Evolutionary conservation across 768 basidiomycete genomes (phyloP), one percentile per base, ranked within the genome.

Genomic region (Myochromella boudieri): DNA sequence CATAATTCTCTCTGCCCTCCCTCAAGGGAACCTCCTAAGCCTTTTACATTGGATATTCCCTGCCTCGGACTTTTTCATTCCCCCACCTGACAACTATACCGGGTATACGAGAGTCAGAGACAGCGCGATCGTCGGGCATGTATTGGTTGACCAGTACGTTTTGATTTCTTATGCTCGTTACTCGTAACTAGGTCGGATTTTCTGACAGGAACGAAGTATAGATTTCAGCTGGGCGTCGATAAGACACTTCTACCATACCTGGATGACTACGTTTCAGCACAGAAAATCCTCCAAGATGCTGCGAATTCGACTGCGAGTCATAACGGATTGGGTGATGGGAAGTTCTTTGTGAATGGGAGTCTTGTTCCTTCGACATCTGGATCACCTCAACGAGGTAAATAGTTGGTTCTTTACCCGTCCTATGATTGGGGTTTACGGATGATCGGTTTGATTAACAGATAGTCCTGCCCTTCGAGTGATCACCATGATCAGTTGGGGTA

Each of bases 301-400:
- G 53, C 76, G 6, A 89, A 87, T 59, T 87, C 85, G 1, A 67
- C 70, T 11, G 65, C 83, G 21, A 68, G 65, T 29, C 74, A 78
- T 0, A 82, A 84, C 5, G 84, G 87, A 8, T 75, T 89, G 12
- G 87, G 81, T 17, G 87, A 90, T 61, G 85, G 87, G 4, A 87
- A 90, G 62, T 72, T 84, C 66, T 71, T 84, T 59, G 73, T 87
- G 44, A 71, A 87, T 60, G 71, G 76, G 49, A 79, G 80, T 3
- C 82, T 82, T 0, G 85, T 83, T 46, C 74, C 74, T 1, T 76
- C 58, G 5, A 28, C 72, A 0, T 80, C 78, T 78, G 77, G 77
- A 55, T 65, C 54, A 56, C 31, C 37, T 9, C 17, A 37, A 41
- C 17, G 14, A 7, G n/a, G 17, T 10, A 10, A 28, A 39, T 49